Evolutionary conservation across 257 asterid species (phyloP).

Genomic region (Fraxinus excelsior): DNA sequence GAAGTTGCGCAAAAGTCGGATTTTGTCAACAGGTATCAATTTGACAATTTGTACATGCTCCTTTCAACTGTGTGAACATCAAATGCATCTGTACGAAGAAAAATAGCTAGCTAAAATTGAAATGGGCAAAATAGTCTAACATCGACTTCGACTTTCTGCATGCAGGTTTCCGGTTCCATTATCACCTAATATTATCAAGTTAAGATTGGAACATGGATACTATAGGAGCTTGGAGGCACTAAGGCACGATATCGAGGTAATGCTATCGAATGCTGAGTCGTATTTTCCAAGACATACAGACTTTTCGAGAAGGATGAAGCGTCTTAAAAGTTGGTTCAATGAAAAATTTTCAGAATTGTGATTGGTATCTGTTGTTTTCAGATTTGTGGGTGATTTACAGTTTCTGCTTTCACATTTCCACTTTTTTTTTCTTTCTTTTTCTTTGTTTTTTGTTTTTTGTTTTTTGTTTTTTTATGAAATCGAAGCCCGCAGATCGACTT

Average conservation of each 20-base stretch:
- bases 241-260: slow-evolving; percentile 65
- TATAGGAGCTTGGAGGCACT: slow-evolving; percentile 62
- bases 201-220: slow-evolving; percentile 68
- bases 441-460: too few species aligned
- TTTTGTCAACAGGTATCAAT: slow-evolving; percentile 71
- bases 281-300: slow-evolving; percentile 60
- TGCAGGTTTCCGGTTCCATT: slow-evolving; percentile 93
- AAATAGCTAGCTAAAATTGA: neutral
- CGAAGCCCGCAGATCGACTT: neutral
- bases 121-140: neutral
- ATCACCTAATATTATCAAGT: slow-evolving; percentile 61
- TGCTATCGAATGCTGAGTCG: slow-evolving; percentile 58
- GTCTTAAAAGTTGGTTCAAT: slow-evolving; percentile 50
- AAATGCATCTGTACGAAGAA: neutral
- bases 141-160: neutral
- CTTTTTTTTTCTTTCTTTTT: too few species aligned
- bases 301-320: slow-evolving; percentile 54
- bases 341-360: slow-evolving; percentile 41
- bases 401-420: too few species aligned
- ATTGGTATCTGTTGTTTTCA: slow-evolving; percentile 7
- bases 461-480: neutral
- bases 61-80: slow-evolving; percentile 7
- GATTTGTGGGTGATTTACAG: neutral
- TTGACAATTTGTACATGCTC: neutral
- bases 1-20: slow-evolving; percentile 64